A percentile compares a stretch with the other conserved stretches of the same genome.
Evolutionary conservation across 2,329 filamentous ascomycete species (phyloP).

Genomic region (Akanthomyces uredinophilus): DNA sequence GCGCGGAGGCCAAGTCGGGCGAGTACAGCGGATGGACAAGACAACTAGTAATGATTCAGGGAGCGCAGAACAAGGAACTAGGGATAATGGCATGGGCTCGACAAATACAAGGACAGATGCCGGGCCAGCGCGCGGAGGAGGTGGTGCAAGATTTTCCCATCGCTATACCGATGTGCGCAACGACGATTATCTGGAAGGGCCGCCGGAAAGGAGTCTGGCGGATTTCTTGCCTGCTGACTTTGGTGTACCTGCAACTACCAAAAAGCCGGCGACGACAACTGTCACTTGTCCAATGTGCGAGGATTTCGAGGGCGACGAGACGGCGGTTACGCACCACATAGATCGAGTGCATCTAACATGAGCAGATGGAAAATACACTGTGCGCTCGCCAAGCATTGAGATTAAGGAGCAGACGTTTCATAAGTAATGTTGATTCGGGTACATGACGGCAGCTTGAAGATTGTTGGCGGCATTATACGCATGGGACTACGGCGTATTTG

Average conservation of each 20-base stretch:
- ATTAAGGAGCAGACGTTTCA: too few species aligned
- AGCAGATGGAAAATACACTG: background rate
- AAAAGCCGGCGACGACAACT: slow-evolving; percentile 13
- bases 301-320: slow-evolving; percentile 62
- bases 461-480: too few species aligned
- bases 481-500: too few species aligned
- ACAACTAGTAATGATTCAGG: slow-evolving; percentile 16
- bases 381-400: background rate
- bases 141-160: slow-evolving; percentile 22
- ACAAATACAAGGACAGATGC: background rate
- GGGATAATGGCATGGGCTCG: background rate
- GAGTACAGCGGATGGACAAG: slow-evolving; percentile 60
- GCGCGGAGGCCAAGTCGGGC: slow-evolving; percentile 63
- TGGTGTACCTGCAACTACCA: slow-evolving; percentile 23
- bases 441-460: too few species aligned
- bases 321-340: slow-evolving; percentile 63
- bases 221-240: slow-evolving; percentile 42
- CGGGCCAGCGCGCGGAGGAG: slow-evolving; percentile 15
- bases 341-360: slow-evolving; percentile 32
- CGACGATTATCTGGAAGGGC: slow-evolving; percentile 33
- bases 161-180: slow-evolving; percentile 31
- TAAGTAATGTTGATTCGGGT: too few species aligned
- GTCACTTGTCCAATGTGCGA: slow-evolving; percentile 60
- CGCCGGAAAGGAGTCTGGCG: slow-evolving; percentile 37
- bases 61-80: slow-evolving; percentile 7